Percentiles rank a stretch among this genome's conserved stretches.
phyloP scores from a whole-genome alignment of 352 stramenopile genomes.

The Pythium phragmitis region DNA sequence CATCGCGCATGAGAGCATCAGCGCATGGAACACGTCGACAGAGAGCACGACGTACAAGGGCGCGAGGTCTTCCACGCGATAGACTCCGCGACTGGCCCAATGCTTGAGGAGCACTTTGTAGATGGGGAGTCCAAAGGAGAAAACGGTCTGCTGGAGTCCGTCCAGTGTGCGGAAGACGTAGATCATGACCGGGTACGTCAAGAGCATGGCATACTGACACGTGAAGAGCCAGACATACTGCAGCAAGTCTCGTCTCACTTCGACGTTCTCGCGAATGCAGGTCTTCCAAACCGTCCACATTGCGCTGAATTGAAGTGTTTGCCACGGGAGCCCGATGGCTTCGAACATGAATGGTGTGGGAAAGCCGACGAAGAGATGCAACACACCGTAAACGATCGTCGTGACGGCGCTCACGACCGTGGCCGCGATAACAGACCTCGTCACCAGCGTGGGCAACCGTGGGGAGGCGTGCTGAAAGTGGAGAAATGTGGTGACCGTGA shows the following conservation, averaged over 20 bases:
- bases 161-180: conserved; percentile 16
- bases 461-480: conserved; percentile 8
- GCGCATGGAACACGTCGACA: conserved; percentile 25
- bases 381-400: neutral
- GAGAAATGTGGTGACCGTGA: neutral
- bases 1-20: conserved; percentile 21
- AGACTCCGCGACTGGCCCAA: conserved; percentile 23
- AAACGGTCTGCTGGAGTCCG: neutral
- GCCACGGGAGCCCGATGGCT: conserved; percentile 18
- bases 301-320: conserved; percentile 14
- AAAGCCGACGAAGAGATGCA: conserved; percentile 11
- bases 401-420: conserved; percentile 1
- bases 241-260: neutral
- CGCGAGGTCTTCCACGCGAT: conserved; percentile 27
- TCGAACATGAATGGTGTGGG: conserved; percentile 20
- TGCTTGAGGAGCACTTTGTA: conserved; percentile 30
- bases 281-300: conserved; percentile 8
- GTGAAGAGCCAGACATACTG: conserved; percentile 1
- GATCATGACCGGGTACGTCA: conserved; percentile 21
- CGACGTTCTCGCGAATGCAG: neutral
- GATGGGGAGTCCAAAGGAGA: conserved; percentile 25
- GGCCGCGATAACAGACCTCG: neutral
- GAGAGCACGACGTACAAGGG: conserved; percentile 22
- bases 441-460: neutral
- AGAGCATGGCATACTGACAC: conserved; percentile 1